These are phyloP conservation scores for Massarina eburnea DNA, from an alignment of 2,329 filamentous ascomycete genomes.

Conservation along the genomic window DNA sequence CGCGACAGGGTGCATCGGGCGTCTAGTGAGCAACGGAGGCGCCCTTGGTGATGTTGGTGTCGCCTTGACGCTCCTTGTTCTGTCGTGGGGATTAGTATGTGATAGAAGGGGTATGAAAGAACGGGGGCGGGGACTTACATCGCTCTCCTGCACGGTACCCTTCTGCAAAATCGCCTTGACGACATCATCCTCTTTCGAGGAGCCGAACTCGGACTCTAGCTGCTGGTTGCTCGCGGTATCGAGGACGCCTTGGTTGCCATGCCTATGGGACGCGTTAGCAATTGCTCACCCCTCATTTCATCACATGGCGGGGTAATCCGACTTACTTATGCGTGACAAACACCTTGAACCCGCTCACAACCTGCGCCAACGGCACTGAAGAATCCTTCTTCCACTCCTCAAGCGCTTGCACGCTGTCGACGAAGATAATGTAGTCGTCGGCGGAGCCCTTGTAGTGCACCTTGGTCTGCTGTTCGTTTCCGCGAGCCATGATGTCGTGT, in stretches of 20 bases:
- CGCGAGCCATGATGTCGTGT: constrained; percentile 37
- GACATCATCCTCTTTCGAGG: constrained; percentile 74
- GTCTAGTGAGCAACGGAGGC: constrained; percentile 33
- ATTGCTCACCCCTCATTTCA: neutral
- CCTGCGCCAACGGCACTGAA: constrained; percentile 76
- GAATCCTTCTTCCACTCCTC: constrained; percentile 83
- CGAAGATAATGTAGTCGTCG: constrained; percentile 70
- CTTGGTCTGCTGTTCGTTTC: constrained; percentile 66
- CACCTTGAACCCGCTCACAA: constrained; percentile 85
- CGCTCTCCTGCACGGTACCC: constrained; percentile 54
- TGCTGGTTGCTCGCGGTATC: constrained; percentile 73
- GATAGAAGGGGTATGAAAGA: neutral
- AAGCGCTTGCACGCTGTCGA: constrained; percentile 63
- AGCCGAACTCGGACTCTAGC: constrained; percentile 87
- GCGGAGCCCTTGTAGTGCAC: constrained; percentile 79
- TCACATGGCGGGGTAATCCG: neutral
- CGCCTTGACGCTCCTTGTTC: constrained; percentile 46
- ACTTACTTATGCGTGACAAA: constrained; percentile 87
- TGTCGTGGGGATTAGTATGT: constrained; percentile 18
- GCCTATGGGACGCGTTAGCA: constrained; percentile 54
- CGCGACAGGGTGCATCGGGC: constrained; percentile 2
- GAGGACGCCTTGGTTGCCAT: constrained; percentile 79
- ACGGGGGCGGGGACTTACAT: constrained; percentile 18
- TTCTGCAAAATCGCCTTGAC: constrained; percentile 79
- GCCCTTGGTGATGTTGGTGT: constrained; percentile 47